phyloP scores from a whole-genome alignment of 2,329 filamentous ascomycete genomes.

The Cytospora leucostoma region DNA sequence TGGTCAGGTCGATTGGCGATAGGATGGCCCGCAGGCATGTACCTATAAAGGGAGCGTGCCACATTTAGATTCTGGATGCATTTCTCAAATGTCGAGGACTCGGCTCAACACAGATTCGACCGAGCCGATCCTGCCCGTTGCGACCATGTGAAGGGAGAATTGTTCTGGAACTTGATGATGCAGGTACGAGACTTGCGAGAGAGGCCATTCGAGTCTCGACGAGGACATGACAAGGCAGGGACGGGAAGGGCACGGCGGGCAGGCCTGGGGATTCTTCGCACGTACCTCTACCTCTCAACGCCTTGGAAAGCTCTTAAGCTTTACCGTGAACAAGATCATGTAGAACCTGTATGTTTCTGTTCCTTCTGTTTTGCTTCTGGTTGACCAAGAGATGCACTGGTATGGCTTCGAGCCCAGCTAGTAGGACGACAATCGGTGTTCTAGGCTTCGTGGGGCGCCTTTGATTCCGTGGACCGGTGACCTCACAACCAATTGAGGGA shows the following conservation, averaged over 20 bases:
- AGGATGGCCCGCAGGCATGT: conserved; percentile 44
- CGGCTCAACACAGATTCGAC: neutral
- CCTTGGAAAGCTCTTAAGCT: conserved; percentile 28
- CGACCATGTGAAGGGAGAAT: conserved; percentile 14
- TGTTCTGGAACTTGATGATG: conserved; percentile 19
- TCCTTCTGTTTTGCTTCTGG: conserved; percentile 20
- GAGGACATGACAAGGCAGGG: conserved; percentile 8
- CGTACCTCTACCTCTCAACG: conserved; percentile 33
- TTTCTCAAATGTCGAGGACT: neutral
- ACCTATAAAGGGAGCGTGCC: conserved; percentile 42
- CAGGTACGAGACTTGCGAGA: conserved; percentile 16
- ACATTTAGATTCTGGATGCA: conserved; percentile 28
- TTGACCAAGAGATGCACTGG: conserved; percentile 20
- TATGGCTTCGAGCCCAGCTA: conserved; percentile 13
- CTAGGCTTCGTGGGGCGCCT: conserved; percentile 6
- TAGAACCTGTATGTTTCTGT: conserved; percentile 20
- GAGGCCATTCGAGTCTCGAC: conserved; percentile 1
- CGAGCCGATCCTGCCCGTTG: conserved; percentile 5
- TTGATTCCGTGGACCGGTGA: conserved; percentile 20
- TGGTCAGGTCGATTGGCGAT: conserved; percentile 36
- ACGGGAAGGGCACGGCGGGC: conserved; percentile 17
- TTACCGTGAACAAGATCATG: conserved; percentile 31
- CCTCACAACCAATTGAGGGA: conserved; percentile 22
- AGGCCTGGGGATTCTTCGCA: conserved; percentile 18
- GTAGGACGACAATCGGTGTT: conserved; percentile 11